phyloP scores from a whole-genome alignment of 1,284 basidiomycete genomes.

The Trametes versicolor region DNA sequence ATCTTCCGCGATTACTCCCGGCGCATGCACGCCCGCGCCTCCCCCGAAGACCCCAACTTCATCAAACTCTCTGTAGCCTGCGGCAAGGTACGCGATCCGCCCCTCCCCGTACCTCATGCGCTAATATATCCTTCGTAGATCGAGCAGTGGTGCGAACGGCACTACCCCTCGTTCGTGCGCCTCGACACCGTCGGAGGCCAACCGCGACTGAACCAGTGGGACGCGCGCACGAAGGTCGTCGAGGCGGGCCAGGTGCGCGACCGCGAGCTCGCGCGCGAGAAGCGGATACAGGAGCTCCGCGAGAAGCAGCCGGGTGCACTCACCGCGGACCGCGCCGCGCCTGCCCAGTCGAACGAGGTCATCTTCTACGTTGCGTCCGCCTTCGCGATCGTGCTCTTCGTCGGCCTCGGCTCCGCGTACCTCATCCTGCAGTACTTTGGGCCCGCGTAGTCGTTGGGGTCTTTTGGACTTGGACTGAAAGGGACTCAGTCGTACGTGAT shows the following conservation, averaged over 20 bases:
- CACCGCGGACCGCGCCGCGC: conserved; percentile 19
- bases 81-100: conserved; percentile 65
- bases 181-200: conserved; percentile 49
- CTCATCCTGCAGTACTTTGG: conserved; percentile 44
- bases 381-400: conserved; percentile 49
- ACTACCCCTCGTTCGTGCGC: conserved; percentile 87
- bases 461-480: not conserved
- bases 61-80: conserved; percentile 83
- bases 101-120: not conserved
- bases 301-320: conserved; percentile 20
- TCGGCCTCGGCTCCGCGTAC: conserved; percentile 48
- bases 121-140: conserved; percentile 60
- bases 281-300: conserved; percentile 48
- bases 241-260: conserved; percentile 52
- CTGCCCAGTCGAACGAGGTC: conserved; percentile 40
- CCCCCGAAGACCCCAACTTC: conserved; percentile 89
- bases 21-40: conserved; percentile 84
- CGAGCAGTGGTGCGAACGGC: conserved; percentile 90
- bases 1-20: conserved; percentile 89
- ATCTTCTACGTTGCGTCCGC: conserved; percentile 50
- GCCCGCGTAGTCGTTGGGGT: not conserved
- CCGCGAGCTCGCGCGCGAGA: conserved; percentile 52
- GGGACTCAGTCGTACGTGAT: not conserved
- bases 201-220: conserved; percentile 54
- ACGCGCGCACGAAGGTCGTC: conserved; percentile 66